Evolutionary conservation across 306 rosid species (phyloP).

Genomic region (Bauhinia variegata): DNA sequence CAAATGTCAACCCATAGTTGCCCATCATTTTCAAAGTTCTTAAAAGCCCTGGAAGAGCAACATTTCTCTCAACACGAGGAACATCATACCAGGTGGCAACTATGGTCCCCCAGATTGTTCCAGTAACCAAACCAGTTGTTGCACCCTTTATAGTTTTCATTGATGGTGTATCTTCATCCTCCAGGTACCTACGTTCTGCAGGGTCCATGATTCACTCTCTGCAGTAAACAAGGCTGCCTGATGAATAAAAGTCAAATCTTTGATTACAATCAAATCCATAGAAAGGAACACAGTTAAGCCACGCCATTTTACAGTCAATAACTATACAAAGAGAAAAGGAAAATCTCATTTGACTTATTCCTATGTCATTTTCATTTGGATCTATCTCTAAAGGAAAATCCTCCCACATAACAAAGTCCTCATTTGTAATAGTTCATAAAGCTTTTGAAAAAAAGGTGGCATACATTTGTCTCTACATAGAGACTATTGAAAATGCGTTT

Average conservation of each 20-base stretch:
- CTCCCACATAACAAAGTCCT: slow-evolving; percentile 16
- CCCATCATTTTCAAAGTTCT: slow-evolving; percentile 98
- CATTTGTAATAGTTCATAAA: slow-evolving; percentile 3
- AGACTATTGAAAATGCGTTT: not conserved
- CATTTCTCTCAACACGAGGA: slow-evolving; percentile 95
- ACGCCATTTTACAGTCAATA: not conserved
- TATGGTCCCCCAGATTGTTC: slow-evolving; percentile 83
- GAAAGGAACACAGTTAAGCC: slow-evolving; percentile 1
- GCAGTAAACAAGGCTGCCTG: slow-evolving; percentile 4
- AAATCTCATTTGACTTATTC: slow-evolving; percentile 6
- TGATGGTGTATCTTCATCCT: slow-evolving; percentile 72
- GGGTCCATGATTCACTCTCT: slow-evolving; percentile 62
- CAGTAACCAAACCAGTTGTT: slow-evolving; percentile 77
- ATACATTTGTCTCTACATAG: not conserved
- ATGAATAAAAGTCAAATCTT: slow-evolving; percentile 6
- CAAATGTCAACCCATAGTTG: slow-evolving; percentile 79
- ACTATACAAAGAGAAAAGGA: slow-evolving; percentile 3
- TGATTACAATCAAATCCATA: not conserved
- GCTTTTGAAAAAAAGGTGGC: not conserved
- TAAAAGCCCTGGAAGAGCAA: slow-evolving; percentile 90
- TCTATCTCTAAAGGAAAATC: slow-evolving; percentile 10
- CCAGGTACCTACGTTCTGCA: slow-evolving; percentile 86
- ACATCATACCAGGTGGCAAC: slow-evolving; percentile 94
- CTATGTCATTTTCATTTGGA: slow-evolving; percentile 19
- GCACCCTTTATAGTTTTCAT: slow-evolving; percentile 89